A percentile compares a stretch with the other conserved stretches of the same genome.
Evolutionary conservation across 192 early-diverging fungal genomes (phyloP).

Genomic region (Coemansia brasiliensis): DNA sequence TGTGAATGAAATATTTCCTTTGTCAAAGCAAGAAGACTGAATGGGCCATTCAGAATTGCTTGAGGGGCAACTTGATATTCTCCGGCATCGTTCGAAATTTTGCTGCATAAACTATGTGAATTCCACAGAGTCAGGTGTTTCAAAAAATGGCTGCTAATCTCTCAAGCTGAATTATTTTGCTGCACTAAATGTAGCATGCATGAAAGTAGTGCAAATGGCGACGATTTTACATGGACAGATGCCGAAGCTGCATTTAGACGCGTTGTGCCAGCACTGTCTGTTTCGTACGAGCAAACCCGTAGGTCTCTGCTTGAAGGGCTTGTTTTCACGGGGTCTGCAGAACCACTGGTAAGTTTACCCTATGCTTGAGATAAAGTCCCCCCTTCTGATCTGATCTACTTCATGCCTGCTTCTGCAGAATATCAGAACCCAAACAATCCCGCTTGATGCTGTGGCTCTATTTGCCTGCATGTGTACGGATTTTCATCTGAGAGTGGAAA

Average conservation of each 20-base stretch:
- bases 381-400: slow-evolving; percentile 12
- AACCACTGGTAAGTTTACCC: slow-evolving; percentile 50
- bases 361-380: no score
- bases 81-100: no score
- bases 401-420: slow-evolving; percentile 7
- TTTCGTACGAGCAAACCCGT: slow-evolving; percentile 25
- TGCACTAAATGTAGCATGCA: background rate
- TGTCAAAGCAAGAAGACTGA: no score
- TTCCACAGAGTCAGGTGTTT: no score
- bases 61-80: no score
- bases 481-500: no score
- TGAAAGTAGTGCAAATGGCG: background rate
- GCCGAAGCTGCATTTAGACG: slow-evolving; percentile 28
- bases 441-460: background rate
- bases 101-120: no score
- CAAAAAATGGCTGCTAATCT: no score
- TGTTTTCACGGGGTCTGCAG: slow-evolving; percentile 43
- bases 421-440: background rate
- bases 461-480: background rate
- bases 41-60: no score
- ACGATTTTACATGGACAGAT: slow-evolving; percentile 31
- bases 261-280: slow-evolving; percentile 37
- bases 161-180: no score
- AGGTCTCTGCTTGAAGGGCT: slow-evolving; percentile 47
- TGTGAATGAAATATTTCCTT: no score